Conservation (phyloP, 495 filamentous ascomycete genomes). For the Hyaloscypha hepaticicola region DNA sequence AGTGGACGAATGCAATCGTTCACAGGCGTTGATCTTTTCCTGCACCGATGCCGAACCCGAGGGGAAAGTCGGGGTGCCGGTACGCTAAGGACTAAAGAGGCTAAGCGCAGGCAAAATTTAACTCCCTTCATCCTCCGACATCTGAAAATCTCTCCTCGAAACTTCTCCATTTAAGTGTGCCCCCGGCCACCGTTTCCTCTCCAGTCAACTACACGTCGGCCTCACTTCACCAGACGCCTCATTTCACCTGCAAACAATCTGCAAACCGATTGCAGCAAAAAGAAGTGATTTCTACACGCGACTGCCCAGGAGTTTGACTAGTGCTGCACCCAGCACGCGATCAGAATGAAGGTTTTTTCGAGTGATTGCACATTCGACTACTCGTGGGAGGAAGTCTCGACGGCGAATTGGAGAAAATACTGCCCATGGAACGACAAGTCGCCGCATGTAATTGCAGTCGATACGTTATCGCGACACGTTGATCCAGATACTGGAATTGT, state of each 20-base stretch:
- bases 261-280: background rate
- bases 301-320: slow-evolving; percentile 14
- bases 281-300: background rate
- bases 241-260: background rate
- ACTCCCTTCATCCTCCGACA: background rate
- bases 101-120: background rate
- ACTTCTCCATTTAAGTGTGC: background rate
- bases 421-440: slow-evolving; percentile 97
- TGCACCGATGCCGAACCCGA: background rate
- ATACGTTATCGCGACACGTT: slow-evolving; percentile 80
- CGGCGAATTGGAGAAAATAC: slow-evolving; percentile 99
- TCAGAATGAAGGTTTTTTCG: slow-evolving; percentile 88
- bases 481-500: slow-evolving; percentile 83
- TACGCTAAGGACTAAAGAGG: background rate
- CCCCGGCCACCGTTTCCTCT: background rate
- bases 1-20: background rate
- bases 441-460: slow-evolving; percentile 90
- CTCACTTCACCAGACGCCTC: background rate
- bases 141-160: background rate
- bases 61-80: background rate
- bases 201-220: background rate
- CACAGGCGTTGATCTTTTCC: background rate
- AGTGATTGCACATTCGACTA: slow-evolving; percentile 88
- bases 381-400: slow-evolving; percentile 97
- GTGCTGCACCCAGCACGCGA: slow-evolving; percentile 28